Percentiles rank a stretch among this genome's conserved stretches.
phyloP scores from a whole-genome alignment of 2,329 filamentous ascomycete genomes.

The Alternaria metachromatica region DNA sequence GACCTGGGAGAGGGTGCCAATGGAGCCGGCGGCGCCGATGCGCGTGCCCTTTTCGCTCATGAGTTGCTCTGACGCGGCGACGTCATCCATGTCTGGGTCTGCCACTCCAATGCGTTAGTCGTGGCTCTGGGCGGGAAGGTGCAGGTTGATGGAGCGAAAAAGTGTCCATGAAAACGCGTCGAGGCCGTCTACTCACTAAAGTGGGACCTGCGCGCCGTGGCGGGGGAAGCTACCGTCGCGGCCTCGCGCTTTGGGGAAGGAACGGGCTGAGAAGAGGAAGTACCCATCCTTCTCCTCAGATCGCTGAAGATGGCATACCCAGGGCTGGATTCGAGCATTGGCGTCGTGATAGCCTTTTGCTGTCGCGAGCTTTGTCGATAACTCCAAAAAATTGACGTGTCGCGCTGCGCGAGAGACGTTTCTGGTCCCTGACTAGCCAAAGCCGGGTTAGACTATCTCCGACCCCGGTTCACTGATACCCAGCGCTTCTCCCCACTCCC shows the following conservation, averaged over 20 bases:
- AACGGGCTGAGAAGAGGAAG: conserved; percentile 24
- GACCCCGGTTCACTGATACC: neutral
- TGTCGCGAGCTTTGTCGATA: neutral
- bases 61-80: conserved; percentile 29
- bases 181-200: conserved; percentile 21
- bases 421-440: neutral
- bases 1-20: neutral
- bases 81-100: conserved; percentile 28
- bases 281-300: conserved; percentile 16
- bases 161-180: neutral
- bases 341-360: neutral
- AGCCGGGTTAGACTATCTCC: neutral
- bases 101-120: conserved; percentile 16
- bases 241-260: neutral
- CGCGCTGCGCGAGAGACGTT: neutral
- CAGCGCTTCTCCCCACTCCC: neutral
- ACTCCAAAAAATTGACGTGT: neutral
- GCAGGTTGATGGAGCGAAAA: neutral
- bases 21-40: conserved; percentile 2
- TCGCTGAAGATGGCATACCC: conserved; percentile 4
- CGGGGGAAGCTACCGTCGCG: conserved; percentile 10
- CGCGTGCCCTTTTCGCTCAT: conserved; percentile 18
- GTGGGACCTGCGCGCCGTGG: conserved; percentile 13
- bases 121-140: neutral
- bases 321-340: neutral